Base-by-base conservation (phyloP, 106 monocot genomes). In the Dendrobium officinale region DNA sequence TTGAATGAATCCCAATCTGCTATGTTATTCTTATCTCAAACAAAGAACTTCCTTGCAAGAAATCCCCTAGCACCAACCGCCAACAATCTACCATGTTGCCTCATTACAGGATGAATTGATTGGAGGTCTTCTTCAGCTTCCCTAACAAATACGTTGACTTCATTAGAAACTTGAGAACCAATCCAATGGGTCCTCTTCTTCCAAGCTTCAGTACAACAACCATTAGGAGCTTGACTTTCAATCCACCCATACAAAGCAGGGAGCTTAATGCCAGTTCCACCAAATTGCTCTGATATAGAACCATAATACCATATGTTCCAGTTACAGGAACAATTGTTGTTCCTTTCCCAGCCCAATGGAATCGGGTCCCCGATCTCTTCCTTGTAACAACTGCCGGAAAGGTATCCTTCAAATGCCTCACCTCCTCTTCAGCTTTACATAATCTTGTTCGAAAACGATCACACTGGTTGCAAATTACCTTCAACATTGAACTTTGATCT, bases 401-500 rank as follows among this genome's bases (percentile, higher is more conserved):
- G 37, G 37, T 37, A 37, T 37, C 37, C 37, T 3, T 37, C 37
- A 37, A 37, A 37, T 2, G 37, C 37, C 37, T 37, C 3, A 37
- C 37, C 37, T 37, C 98, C 92, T 92, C 98, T 83, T 98, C 98
- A 79, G 98, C 78, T 90, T 98, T 95, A 75, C 92, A 85, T 75
- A 98, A 82, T 18, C 98, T 94, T 48, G 85, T 79, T 74, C 91
- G 77, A 78, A 98, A 98, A 4, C 94, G 94, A 81, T 98, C 98
- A 76, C 98, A 90, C 78, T 98, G 98, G 78, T 89, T 95, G 83
- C 98, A 98, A 40, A 98, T 98, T 75, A 98, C 98, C 80, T 98
- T 98, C 13, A 98, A 91, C 98, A 98, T 98, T 55, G 98, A 98
- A 91, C 84, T 98, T 75, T 95, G 98, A 81, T 97, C 97, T 83